Conservation (phyloP, 176 grass and related monocot species). For the Musa itinerans region DNA sequence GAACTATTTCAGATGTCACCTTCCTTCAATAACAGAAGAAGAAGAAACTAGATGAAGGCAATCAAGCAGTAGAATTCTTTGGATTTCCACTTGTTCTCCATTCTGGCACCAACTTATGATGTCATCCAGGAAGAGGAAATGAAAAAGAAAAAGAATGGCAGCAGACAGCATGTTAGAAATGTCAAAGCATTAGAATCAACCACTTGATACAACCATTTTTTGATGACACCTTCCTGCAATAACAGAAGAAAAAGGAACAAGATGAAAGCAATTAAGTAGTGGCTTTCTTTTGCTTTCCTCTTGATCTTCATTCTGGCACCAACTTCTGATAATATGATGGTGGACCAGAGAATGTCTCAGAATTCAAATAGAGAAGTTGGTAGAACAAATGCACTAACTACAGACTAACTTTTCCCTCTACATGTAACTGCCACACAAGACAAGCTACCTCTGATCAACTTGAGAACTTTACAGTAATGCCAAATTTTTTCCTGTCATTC, state of each 20-base stretch:
- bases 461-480: slow-evolving; percentile 1
- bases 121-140: too few species aligned
- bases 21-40: background rate
- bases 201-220: background rate
- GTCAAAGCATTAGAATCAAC: background rate
- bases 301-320: background rate
- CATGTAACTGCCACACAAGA: background rate
- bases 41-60: background rate
- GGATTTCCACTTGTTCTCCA: background rate
- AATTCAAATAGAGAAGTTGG: background rate
- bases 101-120: background rate
- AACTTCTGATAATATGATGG: background rate
- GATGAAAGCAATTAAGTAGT: background rate
- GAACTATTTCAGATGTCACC: background rate
- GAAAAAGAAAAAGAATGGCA: background rate
- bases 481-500: background rate
- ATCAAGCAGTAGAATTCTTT: background rate
- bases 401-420: background rate
- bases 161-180: background rate
- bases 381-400: background rate
- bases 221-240: background rate
- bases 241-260: background rate
- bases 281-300: background rate
- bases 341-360: background rate
- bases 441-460: background rate